phyloP scores from a whole-genome alignment of 1,284 basidiomycete genomes.

The Leccinum insigne region DNA sequence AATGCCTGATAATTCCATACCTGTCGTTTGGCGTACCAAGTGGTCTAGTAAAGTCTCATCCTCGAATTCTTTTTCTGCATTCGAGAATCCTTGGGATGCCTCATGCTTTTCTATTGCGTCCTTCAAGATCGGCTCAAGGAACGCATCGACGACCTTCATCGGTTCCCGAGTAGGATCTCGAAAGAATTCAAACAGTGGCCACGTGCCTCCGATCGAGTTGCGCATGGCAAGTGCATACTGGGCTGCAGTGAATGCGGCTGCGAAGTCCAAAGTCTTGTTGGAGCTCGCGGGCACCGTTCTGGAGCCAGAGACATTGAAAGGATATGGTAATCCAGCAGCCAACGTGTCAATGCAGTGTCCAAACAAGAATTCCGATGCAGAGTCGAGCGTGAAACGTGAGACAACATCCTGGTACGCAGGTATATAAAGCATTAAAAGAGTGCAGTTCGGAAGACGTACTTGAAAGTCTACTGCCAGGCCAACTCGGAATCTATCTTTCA shows the following conservation, averaged over 20 bases:
- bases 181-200: conserved; percentile 43
- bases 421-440: neutral
- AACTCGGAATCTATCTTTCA: conserved; percentile 35
- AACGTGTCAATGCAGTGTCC: conserved; percentile 36
- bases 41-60: conserved; percentile 52
- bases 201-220: conserved; percentile 34
- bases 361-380: conserved; percentile 44
- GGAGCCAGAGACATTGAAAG: conserved; percentile 18
- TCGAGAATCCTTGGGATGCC: conserved; percentile 21
- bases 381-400: conserved; percentile 45
- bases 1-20: conserved; percentile 27
- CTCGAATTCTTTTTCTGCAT: conserved; percentile 25
- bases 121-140: conserved; percentile 36
- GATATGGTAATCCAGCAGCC: conserved; percentile 31
- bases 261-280: conserved; percentile 32
- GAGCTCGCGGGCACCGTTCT: neutral
- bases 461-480: conserved; percentile 45
- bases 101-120: conserved; percentile 33
- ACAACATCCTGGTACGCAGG: conserved; percentile 35
- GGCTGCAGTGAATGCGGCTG: conserved; percentile 35
- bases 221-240: conserved; percentile 34
- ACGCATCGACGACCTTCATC: conserved; percentile 41
- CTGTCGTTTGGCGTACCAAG: conserved; percentile 49
- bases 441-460: conserved; percentile 20
- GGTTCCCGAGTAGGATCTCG: conserved; percentile 32